A percentile compares a stretch with the other conserved stretches of the same genome.
Evolutionary conservation across 176 grass and related monocot species (phyloP).

Genomic region (Rhynchospora breviuscula): DNA sequence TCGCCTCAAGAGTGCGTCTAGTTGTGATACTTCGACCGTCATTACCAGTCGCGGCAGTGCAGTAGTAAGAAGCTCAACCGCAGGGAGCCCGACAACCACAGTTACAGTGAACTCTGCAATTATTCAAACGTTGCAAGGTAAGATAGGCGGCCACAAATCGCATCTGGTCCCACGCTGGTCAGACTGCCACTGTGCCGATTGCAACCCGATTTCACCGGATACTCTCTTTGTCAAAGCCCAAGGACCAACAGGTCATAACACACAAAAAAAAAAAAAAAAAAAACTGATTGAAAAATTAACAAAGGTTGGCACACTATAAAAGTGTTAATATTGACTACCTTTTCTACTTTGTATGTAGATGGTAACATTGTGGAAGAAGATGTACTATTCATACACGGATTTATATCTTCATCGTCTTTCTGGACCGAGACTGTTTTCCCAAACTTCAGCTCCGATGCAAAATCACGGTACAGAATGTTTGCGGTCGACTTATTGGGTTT

Average conservation of each 20-base stretch:
- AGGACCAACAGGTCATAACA: slow-evolving; percentile 40
- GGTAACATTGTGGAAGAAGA: slow-evolving; percentile 36
- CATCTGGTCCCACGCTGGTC: slow-evolving; percentile 68
- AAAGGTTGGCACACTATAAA: not conserved
- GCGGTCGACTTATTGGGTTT: slow-evolving; percentile 51
- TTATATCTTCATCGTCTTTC: slow-evolving; percentile 49
- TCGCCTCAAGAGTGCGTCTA: slow-evolving; percentile 24
- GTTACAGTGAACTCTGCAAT: slow-evolving; percentile 70
- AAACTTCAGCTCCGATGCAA: slow-evolving; percentile 31
- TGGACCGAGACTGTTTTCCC: slow-evolving; percentile 58
- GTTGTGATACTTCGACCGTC: not conserved
- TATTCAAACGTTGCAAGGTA: slow-evolving; percentile 68
- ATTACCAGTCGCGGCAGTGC: not conserved
- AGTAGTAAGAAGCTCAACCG: slow-evolving; percentile 1
- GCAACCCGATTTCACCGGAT: slow-evolving; percentile 54
- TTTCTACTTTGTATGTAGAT: slow-evolving; percentile 24
- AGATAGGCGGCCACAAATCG: slow-evolving; percentile 37
- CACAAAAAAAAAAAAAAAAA: not conserved
- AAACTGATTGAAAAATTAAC: not conserved
- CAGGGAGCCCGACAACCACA: slow-evolving; percentile 20
- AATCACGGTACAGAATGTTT: slow-evolving; percentile 41
- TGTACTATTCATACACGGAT: slow-evolving; percentile 53
- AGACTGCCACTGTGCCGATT: slow-evolving; percentile 86
- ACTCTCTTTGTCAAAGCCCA: slow-evolving; percentile 85
- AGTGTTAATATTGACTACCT: not conserved